These are phyloP conservation scores for Colletotrichum tofieldiae DNA, from an alignment of 2,329 filamentous ascomycete genomes.

Conservation along the genomic window DNA sequence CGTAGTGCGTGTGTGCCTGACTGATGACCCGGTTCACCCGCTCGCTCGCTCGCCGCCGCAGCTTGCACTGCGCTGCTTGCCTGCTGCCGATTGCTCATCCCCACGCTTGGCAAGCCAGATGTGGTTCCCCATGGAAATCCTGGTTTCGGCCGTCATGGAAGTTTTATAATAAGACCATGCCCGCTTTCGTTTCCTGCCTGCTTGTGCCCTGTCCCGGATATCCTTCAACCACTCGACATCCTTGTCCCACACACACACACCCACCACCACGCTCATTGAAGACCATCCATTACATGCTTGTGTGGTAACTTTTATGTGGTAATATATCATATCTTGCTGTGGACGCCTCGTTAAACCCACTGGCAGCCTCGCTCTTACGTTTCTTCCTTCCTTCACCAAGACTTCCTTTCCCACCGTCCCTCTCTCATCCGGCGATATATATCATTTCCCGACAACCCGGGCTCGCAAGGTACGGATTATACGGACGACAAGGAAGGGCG, in stretches of 20 bases:
- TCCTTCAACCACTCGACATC: conserved; percentile 25
- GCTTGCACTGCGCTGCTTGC: neutral
- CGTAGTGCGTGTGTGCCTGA: conserved; percentile 7
- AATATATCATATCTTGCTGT: conserved; percentile 18
- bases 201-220: conserved; percentile 24
- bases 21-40: conserved; percentile 5
- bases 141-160: conserved; percentile 28
- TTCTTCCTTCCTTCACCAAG: neutral
- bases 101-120: conserved; percentile 40
- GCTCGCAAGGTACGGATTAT: neutral
- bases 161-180: conserved; percentile 43
- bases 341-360: conserved; percentile 5
- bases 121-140: conserved; percentile 29
- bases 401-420: conserved; percentile 1
- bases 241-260: conserved; percentile 15
- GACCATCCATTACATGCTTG: conserved; percentile 23
- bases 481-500: neutral
- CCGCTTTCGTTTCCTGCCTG: conserved; percentile 32
- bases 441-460: conserved; percentile 15
- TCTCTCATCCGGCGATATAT: neutral
- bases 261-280: conserved; percentile 36
- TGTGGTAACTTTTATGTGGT: conserved; percentile 32
- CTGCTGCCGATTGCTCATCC: conserved; percentile 36
- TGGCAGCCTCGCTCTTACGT: conserved; percentile 16
- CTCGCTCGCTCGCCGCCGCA: neutral